Evolutionary conservation across 305 asterid species (phyloP), one percentile per base, ranked within the genome.

Genomic region (Fraxinus baroniana): DNA sequence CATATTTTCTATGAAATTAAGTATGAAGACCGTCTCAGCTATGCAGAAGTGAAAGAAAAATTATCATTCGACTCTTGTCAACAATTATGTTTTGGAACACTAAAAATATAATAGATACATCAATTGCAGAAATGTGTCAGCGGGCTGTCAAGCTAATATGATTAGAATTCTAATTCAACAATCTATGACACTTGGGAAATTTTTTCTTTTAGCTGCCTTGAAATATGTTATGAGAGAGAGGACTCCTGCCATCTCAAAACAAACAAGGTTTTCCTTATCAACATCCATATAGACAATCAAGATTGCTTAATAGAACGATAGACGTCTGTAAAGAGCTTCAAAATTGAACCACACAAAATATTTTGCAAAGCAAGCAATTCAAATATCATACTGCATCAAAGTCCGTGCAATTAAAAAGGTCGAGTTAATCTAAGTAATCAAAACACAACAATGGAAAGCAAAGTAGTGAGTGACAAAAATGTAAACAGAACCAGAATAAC

Each of bases 401-500:
- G 17, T 26, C 18, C 3, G 37, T 10, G 41, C 22, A 32, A 32
- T 30, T 30, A 32, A 71, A 71, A 30, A 8, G 12, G 1, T 17
- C 9, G n/a, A 35, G 46, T 72, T 5, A 72, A 72, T 72, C 76
- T 33, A 15, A 32, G 49, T 17, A 80, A 76, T 30, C 55, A 66
- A 70, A 30, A 73, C 46, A 37, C 36, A 44, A 41, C n/a, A 22
- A 52, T 26, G 77, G 8, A 10, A 46, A 79, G 33, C 36, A 82
- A 9, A 70, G 41, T 2, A 70, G 15, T 10, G 60, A 13, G 57
- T 17, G 77, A 77, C 74, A 49, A 57, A 77, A 9, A 37, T 79
- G 39, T 30, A 13, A 70, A 15, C 80, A 81, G 39, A 60, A 79
- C 79, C 70, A 71, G 37, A 83, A 77, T 60, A n/a, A 79, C 76